These are phyloP conservation scores for Calonectria fujianensis DNA, from an alignment of 2,329 filamentous ascomycete species.

Conservation along the genomic window DNA sequence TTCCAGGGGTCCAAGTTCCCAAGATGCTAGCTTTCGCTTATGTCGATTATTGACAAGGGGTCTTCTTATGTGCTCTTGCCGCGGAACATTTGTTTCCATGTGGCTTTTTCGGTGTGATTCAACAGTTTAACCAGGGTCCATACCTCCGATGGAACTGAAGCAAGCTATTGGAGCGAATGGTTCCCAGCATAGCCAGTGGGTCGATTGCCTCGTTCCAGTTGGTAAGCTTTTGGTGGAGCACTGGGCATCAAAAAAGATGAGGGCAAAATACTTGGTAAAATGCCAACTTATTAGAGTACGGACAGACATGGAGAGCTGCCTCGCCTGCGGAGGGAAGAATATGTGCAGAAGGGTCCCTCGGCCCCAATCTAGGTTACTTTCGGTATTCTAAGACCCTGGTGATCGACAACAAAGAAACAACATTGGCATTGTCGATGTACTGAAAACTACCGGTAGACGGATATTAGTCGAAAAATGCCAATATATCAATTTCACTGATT, in stretches of 20 bases:
- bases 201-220: neutral
- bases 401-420: neutral
- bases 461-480: neutral
- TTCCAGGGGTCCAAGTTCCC: neutral
- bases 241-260: neutral
- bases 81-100: neutral
- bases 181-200: neutral
- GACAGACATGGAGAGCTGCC: neutral
- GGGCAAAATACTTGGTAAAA: neutral
- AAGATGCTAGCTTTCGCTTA: neutral
- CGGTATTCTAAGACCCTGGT: neutral
- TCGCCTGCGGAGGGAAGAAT: neutral
- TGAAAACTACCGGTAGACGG: neutral
- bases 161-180: neutral
- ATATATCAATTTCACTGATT: neutral
- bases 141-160: neutral
- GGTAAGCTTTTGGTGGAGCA: neutral
- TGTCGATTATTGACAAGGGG: constrained; percentile 1
- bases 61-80: neutral
- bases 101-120: neutral
- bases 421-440: neutral
- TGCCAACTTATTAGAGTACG: neutral
- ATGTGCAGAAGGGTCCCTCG: neutral
- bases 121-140: neutral
- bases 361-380: neutral